These are phyloP conservation scores for Coemansia reversa DNA, from an alignment of 192 early-diverging fungal genomes.

Conservation along the genomic window DNA sequence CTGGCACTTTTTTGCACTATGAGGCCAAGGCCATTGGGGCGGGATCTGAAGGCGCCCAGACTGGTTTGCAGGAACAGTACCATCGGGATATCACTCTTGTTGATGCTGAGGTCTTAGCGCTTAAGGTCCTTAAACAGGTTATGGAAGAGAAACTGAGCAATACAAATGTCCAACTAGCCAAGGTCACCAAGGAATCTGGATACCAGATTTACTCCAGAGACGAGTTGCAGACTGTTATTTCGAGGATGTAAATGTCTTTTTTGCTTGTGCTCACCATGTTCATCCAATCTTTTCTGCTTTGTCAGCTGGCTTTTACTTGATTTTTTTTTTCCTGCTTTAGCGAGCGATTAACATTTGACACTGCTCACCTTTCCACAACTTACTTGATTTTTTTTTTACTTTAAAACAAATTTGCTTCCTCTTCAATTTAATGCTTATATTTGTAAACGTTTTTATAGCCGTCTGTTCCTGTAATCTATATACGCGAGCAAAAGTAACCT, in stretches of 20 bases:
- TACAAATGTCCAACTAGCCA: slow-evolving; percentile 92
- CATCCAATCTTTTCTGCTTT: not conserved
- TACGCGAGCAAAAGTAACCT: no score
- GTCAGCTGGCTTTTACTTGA: not conserved
- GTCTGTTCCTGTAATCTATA: not conserved
- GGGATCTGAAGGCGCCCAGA: slow-evolving; percentile 97
- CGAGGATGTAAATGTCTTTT: slow-evolving; percentile 58
- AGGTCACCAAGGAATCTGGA: slow-evolving; percentile 72
- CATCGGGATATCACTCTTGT: slow-evolving; percentile 78
- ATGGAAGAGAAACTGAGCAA: slow-evolving; percentile 99
- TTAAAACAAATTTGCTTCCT: not conserved
- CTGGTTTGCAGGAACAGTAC: slow-evolving; percentile 96
- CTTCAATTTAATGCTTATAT: no score
- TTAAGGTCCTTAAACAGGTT: slow-evolving; percentile 97
- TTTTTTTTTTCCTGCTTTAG: not conserved
- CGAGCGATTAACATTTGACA: not conserved
- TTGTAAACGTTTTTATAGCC: no score
- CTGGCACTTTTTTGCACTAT: slow-evolving; percentile 93
- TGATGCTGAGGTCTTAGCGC: slow-evolving; percentile 84
- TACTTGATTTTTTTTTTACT: not conserved
- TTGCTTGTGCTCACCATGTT: not conserved
- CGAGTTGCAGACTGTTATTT: slow-evolving; percentile 77
- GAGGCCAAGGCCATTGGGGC: slow-evolving; percentile 99
- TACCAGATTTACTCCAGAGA: slow-evolving; percentile 80
- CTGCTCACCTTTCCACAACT: not conserved